Conservation (phyloP, 208 protist genomes). For the Leishmania guyanensis region DNA sequence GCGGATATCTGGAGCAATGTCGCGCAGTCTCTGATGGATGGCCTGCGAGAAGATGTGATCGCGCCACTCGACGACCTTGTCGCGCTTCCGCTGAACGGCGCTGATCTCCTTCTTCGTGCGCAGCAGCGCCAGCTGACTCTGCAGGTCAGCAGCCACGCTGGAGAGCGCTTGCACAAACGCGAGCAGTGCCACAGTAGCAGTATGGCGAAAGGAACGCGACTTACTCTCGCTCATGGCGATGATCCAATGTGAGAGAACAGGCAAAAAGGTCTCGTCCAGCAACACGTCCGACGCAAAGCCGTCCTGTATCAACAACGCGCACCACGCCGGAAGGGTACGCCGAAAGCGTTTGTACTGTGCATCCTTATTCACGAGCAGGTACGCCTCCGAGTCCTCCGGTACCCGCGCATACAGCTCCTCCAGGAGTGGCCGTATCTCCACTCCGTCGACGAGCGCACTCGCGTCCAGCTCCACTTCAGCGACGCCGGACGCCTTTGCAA, state of each 20-base stretch:
- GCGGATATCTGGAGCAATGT: slow-evolving; percentile 86
- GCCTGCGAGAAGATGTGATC: slow-evolving; percentile 84
- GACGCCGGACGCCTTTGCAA: slow-evolving; percentile 78
- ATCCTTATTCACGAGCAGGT: slow-evolving; percentile 82
- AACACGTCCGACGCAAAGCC: slow-evolving; percentile 61
- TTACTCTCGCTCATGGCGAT: slow-evolving; percentile 92
- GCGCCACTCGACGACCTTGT: slow-evolving; percentile 55
- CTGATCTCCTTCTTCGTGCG: slow-evolving; percentile 54
- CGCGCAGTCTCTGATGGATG: slow-evolving; percentile 82
- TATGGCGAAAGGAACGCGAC: slow-evolving; percentile 85
- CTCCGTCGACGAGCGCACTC: slow-evolving; percentile 56
- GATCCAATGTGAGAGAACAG: slow-evolving; percentile 74
- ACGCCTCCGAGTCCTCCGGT: slow-evolving; percentile 67
- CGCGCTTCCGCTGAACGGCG: slow-evolving; percentile 46
- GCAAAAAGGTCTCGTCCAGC: slow-evolving; percentile 59
- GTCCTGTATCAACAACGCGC: slow-evolving; percentile 56
- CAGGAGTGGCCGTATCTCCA: slow-evolving; percentile 69
- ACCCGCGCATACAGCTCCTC: slow-evolving; percentile 85
- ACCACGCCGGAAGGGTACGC: slow-evolving; percentile 65
- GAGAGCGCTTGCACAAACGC: slow-evolving; percentile 79
- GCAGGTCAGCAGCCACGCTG: slow-evolving; percentile 46
- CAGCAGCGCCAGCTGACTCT: slow-evolving; percentile 44
- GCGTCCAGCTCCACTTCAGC: slow-evolving; percentile 69
- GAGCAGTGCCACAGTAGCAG: slow-evolving; percentile 70
- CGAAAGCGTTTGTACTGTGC: slow-evolving; percentile 65